Base-by-base conservation (phyloP, 108 stramenopile species). In the Cyclostephanos invisitatus region DNA sequence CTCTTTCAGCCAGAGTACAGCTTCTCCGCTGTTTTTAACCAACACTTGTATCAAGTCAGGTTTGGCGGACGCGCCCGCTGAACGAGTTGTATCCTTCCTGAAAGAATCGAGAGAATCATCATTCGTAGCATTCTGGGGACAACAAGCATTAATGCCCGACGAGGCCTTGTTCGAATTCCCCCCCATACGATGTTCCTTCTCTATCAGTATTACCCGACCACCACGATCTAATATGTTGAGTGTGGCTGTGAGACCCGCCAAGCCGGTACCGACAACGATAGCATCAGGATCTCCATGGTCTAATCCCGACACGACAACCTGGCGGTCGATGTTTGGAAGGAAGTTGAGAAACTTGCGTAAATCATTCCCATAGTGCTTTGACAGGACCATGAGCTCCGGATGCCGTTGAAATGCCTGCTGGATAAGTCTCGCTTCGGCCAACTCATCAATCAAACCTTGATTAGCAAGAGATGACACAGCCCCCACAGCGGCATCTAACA, bases 141-240 rank as follows among this genome's bases (percentile, higher is more conserved):
- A 88, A 73, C 86, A 94, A n/a, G 88, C 92, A 69, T 95, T 95
- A 68, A 95, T 95, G 6, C 96, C 96, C 14, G 90, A 91, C 18
- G 91, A 92, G 7, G 96, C 96, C 73, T 97, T 97, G 85, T 93
- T 95, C 62, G 93, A 95, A 65, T 97, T 97, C 8, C 96, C 96
- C 37, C 96, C 96, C 67, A 94, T 67, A 25, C 86, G 73, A 69
- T 90, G 90, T 36, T 95, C 92, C 68, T 97, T 97, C 70, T 97
- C 96, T 11, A 97, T 53, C 60, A 97, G 73, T 25, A 89, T 67
- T 9, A 97, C 96, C 44, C 74, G 78, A 11, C 94, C 93, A 35
- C 93, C 93, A 12, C 92, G 84, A 75, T 97, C 94, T 20, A 94
- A 67, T 71, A 94, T 91, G 48, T 90, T 91, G 50, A 97, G 82